Evolutionary conservation across 2,329 filamentous ascomycete species (phyloP).

Genomic region (Neonectria coccinea): DNA sequence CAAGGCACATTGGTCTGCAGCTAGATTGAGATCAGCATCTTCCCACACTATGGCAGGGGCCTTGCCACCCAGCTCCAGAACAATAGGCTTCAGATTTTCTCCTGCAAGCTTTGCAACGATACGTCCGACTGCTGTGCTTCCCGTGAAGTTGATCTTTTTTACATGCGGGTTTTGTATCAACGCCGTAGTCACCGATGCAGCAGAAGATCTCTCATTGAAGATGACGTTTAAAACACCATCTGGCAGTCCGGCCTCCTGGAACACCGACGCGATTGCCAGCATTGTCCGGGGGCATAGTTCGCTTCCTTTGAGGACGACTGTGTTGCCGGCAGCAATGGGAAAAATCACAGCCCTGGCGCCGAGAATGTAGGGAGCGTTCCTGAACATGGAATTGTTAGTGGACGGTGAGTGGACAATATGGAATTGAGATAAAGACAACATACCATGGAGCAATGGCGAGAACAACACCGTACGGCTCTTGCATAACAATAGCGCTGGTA

Average conservation of each 20-base stretch:
- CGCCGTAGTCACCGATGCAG: constrained; percentile 72
- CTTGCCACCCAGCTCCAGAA: constrained; percentile 88
- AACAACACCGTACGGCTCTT: constrained; percentile 83
- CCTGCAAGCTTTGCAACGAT: constrained; percentile 79
- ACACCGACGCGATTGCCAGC: constrained; percentile 70
- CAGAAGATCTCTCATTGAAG: constrained; percentile 73
- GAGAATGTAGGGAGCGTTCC: constrained; percentile 70
- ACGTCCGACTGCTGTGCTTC: constrained; percentile 78
- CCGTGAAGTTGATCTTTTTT: constrained; percentile 89
- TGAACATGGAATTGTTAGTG: constrained; percentile 39
- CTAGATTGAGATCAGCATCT: constrained; percentile 80
- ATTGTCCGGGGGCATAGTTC: constrained; percentile 75
- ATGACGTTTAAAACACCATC: constrained; percentile 80
- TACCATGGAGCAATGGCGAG: constrained; percentile 86
- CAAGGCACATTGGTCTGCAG: constrained; percentile 74
- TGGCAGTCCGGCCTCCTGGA: constrained; percentile 82
- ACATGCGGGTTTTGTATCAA: constrained; percentile 75
- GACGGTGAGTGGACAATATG: background rate
- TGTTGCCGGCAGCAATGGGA: constrained; percentile 83
- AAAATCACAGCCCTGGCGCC: constrained; percentile 66
- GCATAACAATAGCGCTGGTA: constrained; percentile 70
- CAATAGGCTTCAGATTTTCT: constrained; percentile 79
- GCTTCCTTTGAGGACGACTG: constrained; percentile 77
- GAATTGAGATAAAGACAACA: constrained; percentile 31
- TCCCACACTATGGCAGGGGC: constrained; percentile 81